Conservation (phyloP, 2,329 filamentous ascomycete genomes). For the Diaporthe citrichinensis region DNA sequence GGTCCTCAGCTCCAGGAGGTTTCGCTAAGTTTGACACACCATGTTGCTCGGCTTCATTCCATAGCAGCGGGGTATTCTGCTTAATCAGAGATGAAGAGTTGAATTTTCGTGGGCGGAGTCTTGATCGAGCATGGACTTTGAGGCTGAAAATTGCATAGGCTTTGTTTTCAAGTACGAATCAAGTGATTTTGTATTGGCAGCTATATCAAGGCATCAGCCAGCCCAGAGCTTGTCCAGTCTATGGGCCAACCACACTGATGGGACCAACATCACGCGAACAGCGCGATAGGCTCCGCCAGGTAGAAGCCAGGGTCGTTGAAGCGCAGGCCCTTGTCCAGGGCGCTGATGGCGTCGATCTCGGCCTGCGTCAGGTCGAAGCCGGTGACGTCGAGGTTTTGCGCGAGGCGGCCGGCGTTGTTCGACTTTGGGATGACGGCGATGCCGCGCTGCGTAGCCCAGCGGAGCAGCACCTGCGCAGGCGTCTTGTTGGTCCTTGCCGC, state of each 20-base stretch:
- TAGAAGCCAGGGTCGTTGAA: slow-evolving; percentile 1
- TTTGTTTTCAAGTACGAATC: too few relatives aligned
- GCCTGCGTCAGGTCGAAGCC: slow-evolving; percentile 2
- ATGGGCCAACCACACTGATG: too few relatives aligned
- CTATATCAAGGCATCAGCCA: too few relatives aligned
- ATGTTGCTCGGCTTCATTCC: too few relatives aligned
- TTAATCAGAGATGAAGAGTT: neutral
- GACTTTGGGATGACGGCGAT: slow-evolving; percentile 5
- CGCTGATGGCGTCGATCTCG: neutral
- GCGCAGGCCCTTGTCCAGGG: neutral
- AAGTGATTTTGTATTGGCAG: too few relatives aligned
- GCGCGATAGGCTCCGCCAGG: neutral
- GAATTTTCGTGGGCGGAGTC: neutral
- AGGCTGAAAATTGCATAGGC: too few relatives aligned
- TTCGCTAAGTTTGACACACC: neutral
- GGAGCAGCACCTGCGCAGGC: neutral
- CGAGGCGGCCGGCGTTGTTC: neutral
- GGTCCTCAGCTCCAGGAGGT: neutral
- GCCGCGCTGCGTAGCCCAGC: neutral
- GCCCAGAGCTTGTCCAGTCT: too few relatives aligned
- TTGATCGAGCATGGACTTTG: too few relatives aligned
- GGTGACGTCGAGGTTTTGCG: neutral
- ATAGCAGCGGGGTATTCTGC: neutral
- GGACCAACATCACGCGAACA: neutral
- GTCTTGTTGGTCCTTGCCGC: slow-evolving; percentile 4